Percentiles rank a stretch among this genome's conserved stretches.
Conservation (phyloP, 2,329 filamentous ascomycete genomes). For the Ophiosphaerella herpotricha region DNA sequence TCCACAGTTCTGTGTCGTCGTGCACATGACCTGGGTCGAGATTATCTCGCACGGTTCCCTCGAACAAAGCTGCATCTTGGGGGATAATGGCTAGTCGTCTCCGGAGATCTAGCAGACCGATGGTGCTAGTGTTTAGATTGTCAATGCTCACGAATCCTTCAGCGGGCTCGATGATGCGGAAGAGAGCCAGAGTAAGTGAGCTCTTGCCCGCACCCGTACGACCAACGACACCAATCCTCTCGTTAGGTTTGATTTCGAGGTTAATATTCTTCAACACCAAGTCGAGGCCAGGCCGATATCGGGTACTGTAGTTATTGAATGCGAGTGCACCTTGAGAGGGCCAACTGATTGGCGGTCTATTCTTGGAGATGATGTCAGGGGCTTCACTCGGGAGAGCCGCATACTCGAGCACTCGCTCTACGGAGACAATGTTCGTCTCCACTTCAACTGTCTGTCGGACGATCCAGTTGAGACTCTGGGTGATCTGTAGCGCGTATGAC, state of each 20-base stretch:
- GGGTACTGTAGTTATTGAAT: constrained; percentile 92
- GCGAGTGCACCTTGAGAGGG: constrained; percentile 84
- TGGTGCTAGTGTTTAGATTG: constrained; percentile 82
- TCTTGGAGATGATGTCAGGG: constrained; percentile 87
- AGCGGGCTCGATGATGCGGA: constrained; percentile 90
- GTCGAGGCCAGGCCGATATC: constrained; percentile 87
- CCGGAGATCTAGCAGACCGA: constrained; percentile 86
- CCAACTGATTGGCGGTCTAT: constrained; percentile 87
- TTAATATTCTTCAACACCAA: constrained; percentile 92
- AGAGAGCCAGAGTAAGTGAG: constrained; percentile 87
- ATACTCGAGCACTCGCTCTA: constrained; percentile 97
- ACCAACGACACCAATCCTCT: constrained; percentile 97
- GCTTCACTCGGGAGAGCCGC: constrained; percentile 89
- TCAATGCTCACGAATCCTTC: constrained; percentile 89
- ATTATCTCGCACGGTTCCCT: constrained; percentile 91
- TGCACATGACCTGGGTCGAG: constrained; percentile 93
- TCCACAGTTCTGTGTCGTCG: constrained; percentile 97
- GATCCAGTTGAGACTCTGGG: constrained; percentile 97
- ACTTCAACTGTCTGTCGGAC: constrained; percentile 98
- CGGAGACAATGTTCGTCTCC: constrained; percentile 99
- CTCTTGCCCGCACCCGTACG: constrained; percentile 96
- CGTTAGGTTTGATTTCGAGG: constrained; percentile 89
- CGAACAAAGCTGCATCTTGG: constrained; percentile 94
- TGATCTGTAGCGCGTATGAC: constrained; percentile 97
- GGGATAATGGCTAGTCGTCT: constrained; percentile 94